phyloP scores from a whole-genome alignment of 2,329 filamentous ascomycete species.

The Verticillium zaregamsianum region DNA sequence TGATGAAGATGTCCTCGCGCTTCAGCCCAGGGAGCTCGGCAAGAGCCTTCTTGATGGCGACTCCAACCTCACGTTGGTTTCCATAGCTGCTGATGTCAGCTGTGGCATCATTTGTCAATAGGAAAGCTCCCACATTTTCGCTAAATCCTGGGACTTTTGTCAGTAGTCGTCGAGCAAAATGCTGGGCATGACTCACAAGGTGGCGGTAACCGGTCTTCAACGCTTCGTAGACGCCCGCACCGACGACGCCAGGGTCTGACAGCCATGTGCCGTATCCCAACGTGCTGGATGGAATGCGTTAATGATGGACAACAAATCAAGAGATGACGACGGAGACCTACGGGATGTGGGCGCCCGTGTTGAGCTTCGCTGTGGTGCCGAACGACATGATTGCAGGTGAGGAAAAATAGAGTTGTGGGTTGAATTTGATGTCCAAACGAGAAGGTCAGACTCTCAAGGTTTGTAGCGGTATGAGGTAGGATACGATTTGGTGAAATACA shows the following conservation, averaged over 20 bases:
- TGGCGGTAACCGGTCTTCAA: slow-evolving; percentile 67
- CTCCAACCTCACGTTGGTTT: slow-evolving; percentile 68
- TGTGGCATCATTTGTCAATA: slow-evolving; percentile 37
- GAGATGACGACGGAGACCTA: slow-evolving; percentile 59
- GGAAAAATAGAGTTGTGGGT: too few relatives aligned
- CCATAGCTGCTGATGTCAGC: slow-evolving; percentile 57
- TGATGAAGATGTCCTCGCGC: slow-evolving; percentile 65
- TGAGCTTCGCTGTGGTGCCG: slow-evolving; percentile 52
- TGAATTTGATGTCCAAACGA: too few relatives aligned
- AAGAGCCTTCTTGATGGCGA: slow-evolving; percentile 48
- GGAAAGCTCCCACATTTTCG: slow-evolving; percentile 23
- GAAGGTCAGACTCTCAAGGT: too few relatives aligned
- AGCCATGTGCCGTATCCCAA: slow-evolving; percentile 64
- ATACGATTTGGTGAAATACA: too few relatives aligned
- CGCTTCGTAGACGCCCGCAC: slow-evolving; percentile 66
- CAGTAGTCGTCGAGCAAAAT: neutral
- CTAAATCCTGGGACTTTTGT: slow-evolving; percentile 24
- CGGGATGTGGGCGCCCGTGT: slow-evolving; percentile 62
- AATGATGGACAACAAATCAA: slow-evolving; percentile 24
- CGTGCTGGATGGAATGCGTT: neutral
- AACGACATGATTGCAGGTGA: slow-evolving; percentile 43
- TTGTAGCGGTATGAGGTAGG: too few relatives aligned
- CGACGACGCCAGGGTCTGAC: slow-evolving; percentile 64
- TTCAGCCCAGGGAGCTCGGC: slow-evolving; percentile 51
- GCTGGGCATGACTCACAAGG: slow-evolving; percentile 51